phyloP scores from a whole-genome alignment of 495 filamentous ascomycete species.

The Xylaria curta region DNA sequence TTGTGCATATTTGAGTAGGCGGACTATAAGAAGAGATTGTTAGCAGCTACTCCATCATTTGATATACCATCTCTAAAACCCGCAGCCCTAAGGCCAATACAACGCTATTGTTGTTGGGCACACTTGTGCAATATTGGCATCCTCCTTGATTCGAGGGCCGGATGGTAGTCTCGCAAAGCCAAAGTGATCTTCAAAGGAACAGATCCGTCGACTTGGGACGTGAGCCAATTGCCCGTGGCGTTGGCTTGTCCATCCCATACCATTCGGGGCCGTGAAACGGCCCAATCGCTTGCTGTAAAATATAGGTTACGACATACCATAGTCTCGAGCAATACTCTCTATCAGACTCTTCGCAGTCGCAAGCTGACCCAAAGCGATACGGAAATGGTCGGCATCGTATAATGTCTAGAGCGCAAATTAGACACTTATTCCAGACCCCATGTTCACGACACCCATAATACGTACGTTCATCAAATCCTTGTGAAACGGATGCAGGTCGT shows the following conservation, averaged over 20 bases:
- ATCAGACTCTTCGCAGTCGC: constrained; percentile 96
- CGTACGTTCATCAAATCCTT: constrained; percentile 58
- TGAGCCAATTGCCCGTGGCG: background rate
- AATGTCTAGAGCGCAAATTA: constrained; percentile 66
- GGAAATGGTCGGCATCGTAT: constrained; percentile 98
- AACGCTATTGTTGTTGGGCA: background rate
- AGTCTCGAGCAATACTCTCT: constrained; percentile 93
- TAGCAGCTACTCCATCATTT: background rate
- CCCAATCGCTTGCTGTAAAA: background rate
- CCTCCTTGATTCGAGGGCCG: background rate
- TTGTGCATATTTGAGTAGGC: constrained; percentile 76
- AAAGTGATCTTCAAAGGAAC: background rate
- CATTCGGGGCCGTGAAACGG: background rate
- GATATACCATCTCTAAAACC: background rate
- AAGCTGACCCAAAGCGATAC: constrained; percentile 93
- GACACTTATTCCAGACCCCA: constrained; percentile 44
- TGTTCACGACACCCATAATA: background rate
- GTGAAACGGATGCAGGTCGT: constrained; percentile 97
- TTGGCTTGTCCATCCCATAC: background rate
- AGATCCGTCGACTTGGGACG: background rate
- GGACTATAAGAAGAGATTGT: constrained; percentile 8
- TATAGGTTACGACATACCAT: constrained; percentile 64
- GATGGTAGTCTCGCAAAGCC: background rate
- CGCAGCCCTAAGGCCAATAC: background rate
- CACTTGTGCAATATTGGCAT: background rate